phyloP scores from a whole-genome alignment of 108 stramenopile genomes.

The Cylindrotheca closterium region DNA sequence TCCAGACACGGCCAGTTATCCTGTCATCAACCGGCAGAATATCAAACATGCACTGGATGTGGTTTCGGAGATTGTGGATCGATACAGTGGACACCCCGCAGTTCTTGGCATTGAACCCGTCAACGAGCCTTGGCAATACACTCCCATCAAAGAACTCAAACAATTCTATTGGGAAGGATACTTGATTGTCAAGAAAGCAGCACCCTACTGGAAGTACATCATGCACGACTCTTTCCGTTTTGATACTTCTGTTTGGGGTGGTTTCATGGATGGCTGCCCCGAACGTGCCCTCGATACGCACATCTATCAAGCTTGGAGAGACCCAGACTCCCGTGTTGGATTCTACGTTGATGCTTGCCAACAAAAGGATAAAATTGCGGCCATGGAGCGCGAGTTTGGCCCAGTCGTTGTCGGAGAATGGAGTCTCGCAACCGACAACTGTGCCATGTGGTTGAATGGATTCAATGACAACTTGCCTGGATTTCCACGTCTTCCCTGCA shows the following conservation, averaged over 20 bases:
- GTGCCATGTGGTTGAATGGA: conserved; percentile 94
- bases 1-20: conserved; percentile 52
- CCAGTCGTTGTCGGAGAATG: conserved; percentile 93
- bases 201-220: conserved; percentile 92
- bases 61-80: conserved; percentile 71
- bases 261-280: conserved; percentile 88
- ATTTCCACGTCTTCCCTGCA: conserved; percentile 80
- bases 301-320: conserved; percentile 92
- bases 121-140: conserved; percentile 94
- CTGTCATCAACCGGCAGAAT: conserved; percentile 73
- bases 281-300: conserved; percentile 90
- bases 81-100: conserved; percentile 76
- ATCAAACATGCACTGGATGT: conserved; percentile 78
- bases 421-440: conserved; percentile 87
- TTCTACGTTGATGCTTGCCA: conserved; percentile 84
- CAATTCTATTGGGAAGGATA: conserved; percentile 95
- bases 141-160: conserved; percentile 69
- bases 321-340: conserved; percentile 70
- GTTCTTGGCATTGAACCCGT: conserved; percentile 91
- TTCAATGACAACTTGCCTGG: conserved; percentile 90
- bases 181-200: conserved; percentile 77
- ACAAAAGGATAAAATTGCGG: conserved; percentile 64
- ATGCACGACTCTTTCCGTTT: conserved; percentile 95
- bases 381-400: conserved; percentile 84
- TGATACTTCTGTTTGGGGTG: conserved; percentile 86